These are phyloP conservation scores for Actinomortierella ambigua DNA, from an alignment of 371 early-diverging fungal genomes.

Conservation along the genomic window DNA sequence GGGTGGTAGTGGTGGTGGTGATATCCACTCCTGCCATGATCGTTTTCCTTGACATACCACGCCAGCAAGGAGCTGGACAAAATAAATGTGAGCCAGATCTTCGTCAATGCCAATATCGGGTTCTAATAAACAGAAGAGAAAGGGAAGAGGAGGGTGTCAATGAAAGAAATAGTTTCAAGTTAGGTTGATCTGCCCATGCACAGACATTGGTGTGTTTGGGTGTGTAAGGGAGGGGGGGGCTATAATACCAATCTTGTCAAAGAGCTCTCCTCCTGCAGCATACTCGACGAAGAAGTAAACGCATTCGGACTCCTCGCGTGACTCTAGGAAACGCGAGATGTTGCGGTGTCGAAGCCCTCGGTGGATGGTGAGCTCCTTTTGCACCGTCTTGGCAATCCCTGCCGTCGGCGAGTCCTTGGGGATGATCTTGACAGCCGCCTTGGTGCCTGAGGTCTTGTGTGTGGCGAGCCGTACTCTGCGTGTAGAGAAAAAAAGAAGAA, in stretches of 20 bases:
- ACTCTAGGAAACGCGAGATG: constrained; percentile 52
- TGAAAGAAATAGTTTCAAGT: not conserved
- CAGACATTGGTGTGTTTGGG: no score
- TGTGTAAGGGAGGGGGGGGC: not conserved
- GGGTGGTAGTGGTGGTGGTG: no score
- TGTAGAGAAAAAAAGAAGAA: not conserved
- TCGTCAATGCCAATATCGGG: constrained; percentile 77
- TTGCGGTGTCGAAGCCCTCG: constrained; percentile 52
- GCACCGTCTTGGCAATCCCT: constrained; percentile 27
- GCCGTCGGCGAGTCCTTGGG: constrained; percentile 37
- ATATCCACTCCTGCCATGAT: no score
- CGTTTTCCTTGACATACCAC: constrained; percentile 55
- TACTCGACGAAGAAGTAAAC: constrained; percentile 62
- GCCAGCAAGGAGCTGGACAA: constrained; percentile 68
- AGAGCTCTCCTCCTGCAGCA: constrained; percentile 67
- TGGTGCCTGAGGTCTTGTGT: constrained; percentile 38
- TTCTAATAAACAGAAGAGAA: constrained; percentile 27
- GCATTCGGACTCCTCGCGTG: constrained; percentile 51
- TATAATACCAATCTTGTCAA: constrained; percentile 62
- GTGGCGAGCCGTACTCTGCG: constrained; percentile 55
- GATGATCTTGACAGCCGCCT: constrained; percentile 60
- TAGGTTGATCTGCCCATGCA: not conserved
- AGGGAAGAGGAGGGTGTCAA: not conserved
- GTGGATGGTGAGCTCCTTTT: constrained; percentile 61
- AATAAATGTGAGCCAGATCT: constrained; percentile 72